phyloP scores from a whole-genome alignment of 306 rosid genomes.

The Quercus agrifolia region DNA sequence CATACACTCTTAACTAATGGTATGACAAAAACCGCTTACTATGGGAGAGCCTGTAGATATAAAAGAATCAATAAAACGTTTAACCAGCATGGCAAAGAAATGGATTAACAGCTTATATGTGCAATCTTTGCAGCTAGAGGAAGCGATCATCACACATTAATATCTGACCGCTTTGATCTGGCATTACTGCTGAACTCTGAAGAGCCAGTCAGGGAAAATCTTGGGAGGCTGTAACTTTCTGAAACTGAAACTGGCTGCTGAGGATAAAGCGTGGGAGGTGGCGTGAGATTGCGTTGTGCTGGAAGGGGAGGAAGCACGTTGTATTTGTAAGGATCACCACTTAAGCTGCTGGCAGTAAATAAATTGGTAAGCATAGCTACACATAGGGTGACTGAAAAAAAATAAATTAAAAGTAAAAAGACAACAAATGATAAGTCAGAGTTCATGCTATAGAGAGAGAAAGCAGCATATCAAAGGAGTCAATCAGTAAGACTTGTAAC shows the following conservation, averaged over 20 bases:
- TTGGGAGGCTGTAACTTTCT: slow-evolving; percentile 67
- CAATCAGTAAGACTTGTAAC: neutral
- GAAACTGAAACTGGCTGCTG: slow-evolving; percentile 90
- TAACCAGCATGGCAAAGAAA: slow-evolving; percentile 7
- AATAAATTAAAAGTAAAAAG: neutral
- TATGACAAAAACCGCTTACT: neutral
- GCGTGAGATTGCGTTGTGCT: slow-evolving; percentile 89
- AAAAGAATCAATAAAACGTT: slow-evolving; percentile 24
- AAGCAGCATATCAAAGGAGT: neutral
- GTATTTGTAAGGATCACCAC: slow-evolving; percentile 64
- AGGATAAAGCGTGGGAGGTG: slow-evolving; percentile 96
- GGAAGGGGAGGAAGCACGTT: slow-evolving; percentile 90
- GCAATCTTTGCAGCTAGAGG: neutral
- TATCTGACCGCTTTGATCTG: slow-evolving; percentile 85
- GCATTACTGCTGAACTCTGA: slow-evolving; percentile 47
- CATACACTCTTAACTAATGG: slow-evolving; percentile 1
- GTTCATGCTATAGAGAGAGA: neutral
- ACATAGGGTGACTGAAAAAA: slow-evolving; percentile 2
- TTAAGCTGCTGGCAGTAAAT: slow-evolving; percentile 39
- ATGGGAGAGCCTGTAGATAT: slow-evolving; percentile 17
- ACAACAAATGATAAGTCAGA: neutral
- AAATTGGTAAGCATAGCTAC: slow-evolving; percentile 4
- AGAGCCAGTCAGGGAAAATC: slow-evolving; percentile 62
- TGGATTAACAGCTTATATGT: neutral
- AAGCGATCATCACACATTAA: slow-evolving; percentile 47